Percentiles rank a stretch among this genome's conserved stretches.
Conservation (phyloP, 805 yeast species). For the Pachysolen tannophilus region DNA sequence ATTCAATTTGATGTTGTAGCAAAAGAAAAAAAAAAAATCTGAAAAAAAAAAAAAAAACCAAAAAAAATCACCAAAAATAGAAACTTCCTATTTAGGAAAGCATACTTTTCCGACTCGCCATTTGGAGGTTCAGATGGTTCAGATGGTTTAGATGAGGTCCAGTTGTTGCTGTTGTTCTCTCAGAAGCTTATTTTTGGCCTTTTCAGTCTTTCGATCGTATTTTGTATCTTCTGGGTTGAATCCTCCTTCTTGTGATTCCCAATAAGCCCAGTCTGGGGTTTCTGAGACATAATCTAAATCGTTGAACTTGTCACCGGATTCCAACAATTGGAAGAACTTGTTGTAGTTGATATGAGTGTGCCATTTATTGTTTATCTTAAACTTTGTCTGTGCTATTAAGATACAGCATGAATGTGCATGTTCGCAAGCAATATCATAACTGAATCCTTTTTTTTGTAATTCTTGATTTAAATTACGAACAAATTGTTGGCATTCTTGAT, state of each 20-base stretch:
- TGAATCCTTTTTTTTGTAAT: slow-evolving; percentile 55
- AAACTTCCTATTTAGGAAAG: too few relatives aligned
- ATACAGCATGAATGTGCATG: slow-evolving; percentile 95
- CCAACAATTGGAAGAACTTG: slow-evolving; percentile 55
- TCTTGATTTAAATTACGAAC: slow-evolving; percentile 58
- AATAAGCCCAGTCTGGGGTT: slow-evolving; percentile 88
- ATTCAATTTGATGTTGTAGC: too few relatives aligned
- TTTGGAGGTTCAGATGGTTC: too few relatives aligned
- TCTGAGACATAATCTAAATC: slow-evolving; percentile 75
- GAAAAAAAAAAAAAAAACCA: too few relatives aligned
- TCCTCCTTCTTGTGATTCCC: slow-evolving; percentile 81
- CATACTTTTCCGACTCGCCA: too few relatives aligned
- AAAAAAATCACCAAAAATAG: too few relatives aligned
- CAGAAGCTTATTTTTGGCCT: slow-evolving; percentile 35
- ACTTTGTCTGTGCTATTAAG: slow-evolving; percentile 67
- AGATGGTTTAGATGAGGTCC: too few relatives aligned
- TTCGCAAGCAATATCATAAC: slow-evolving; percentile 84
- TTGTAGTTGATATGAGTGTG: slow-evolving; percentile 82
- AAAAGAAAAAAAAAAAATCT: too few relatives aligned
- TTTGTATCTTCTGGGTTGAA: slow-evolving; percentile 81
- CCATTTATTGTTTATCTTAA: slow-evolving; percentile 70
- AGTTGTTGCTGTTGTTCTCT: slow-evolving; percentile 24
- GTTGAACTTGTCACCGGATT: slow-evolving; percentile 54
- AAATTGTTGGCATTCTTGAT: slow-evolving; percentile 78
- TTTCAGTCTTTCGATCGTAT: slow-evolving; percentile 56